Percentiles rank a stretch among this genome's conserved stretches.
Evolutionary conservation across 2,329 filamentous ascomycete genomes (phyloP).

Genomic region (Fusarium beomiforme): DNA sequence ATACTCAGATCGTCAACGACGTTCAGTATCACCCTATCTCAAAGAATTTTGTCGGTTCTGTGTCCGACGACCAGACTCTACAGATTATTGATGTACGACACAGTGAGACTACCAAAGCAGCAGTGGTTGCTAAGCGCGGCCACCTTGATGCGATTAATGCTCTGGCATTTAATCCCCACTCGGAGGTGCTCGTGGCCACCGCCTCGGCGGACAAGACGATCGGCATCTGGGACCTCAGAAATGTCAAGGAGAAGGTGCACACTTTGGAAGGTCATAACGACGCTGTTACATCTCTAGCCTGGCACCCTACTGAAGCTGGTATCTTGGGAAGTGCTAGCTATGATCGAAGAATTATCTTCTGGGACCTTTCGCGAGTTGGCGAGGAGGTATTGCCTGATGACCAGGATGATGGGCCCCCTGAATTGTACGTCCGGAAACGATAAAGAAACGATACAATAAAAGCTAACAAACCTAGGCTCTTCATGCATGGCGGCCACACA

Average conservation of each 20-base stretch:
- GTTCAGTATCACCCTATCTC: conserved; percentile 94
- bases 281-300: conserved; percentile 89
- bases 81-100: conserved; percentile 90
- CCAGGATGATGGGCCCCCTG: conserved; percentile 91
- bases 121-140: conserved; percentile 75
- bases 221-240: conserved; percentile 93
- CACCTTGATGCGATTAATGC: conserved; percentile 95
- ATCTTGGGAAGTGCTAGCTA: conserved; percentile 93
- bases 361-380: conserved; percentile 91
- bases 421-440: conserved; percentile 72
- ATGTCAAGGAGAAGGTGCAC: conserved; percentile 89
- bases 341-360: conserved; percentile 93
- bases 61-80: conserved; percentile 93
- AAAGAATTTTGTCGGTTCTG: conserved; percentile 85
- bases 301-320: conserved; percentile 91
- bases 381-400: conserved; percentile 97
- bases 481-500: conserved; percentile 99
- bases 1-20: conserved; percentile 93
- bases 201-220: conserved; percentile 96
- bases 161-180: conserved; percentile 91
- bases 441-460: background rate
- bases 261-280: conserved; percentile 88
- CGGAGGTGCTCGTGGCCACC: conserved; percentile 90
- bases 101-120: conserved; percentile 70
- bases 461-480: conserved; percentile 67